phyloP scores from a whole-genome alignment of 2,329 filamentous ascomycete genomes.

The Phoma sp. region DNA sequence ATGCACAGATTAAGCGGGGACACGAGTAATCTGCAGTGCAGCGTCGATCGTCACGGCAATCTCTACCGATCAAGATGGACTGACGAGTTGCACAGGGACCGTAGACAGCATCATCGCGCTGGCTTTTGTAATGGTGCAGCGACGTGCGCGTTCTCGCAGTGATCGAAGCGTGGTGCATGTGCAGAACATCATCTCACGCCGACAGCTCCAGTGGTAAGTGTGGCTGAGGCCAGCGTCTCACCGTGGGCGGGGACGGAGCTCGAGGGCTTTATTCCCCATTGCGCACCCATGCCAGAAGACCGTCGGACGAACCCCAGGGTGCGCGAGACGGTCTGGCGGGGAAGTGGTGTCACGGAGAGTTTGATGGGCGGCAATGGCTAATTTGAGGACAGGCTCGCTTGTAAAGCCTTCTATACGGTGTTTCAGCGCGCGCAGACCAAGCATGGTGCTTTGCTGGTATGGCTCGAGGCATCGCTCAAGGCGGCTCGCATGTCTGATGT shows the following conservation, averaged over 20 bases:
- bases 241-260: constrained; percentile 22
- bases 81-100: constrained; percentile 58
- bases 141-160: constrained; percentile 54
- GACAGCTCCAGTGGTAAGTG: constrained; percentile 68
- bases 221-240: constrained; percentile 39
- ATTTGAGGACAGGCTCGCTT: constrained; percentile 64
- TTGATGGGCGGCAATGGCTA: constrained; percentile 22
- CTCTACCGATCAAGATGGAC: constrained; percentile 18
- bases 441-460: constrained; percentile 68
- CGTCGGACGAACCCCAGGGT: constrained; percentile 19
- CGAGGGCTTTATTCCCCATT: constrained; percentile 6
- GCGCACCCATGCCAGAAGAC: constrained; percentile 3
- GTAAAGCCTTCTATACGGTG: constrained; percentile 72
- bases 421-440: constrained; percentile 74
- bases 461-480: constrained; percentile 61
- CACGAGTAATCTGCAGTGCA: constrained; percentile 21
- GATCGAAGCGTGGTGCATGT: constrained; percentile 34
- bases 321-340: constrained; percentile 27
- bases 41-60: constrained; percentile 23
- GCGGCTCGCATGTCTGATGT: constrained; percentile 33
- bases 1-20: constrained; percentile 21
- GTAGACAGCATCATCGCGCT: constrained; percentile 70
- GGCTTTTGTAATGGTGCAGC: constrained; percentile 68
- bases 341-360: constrained; percentile 13
- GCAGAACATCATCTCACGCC: constrained; percentile 61